Base-by-base conservation (phyloP, 73 alveolate species). In the Stentor roeselii region DNA sequence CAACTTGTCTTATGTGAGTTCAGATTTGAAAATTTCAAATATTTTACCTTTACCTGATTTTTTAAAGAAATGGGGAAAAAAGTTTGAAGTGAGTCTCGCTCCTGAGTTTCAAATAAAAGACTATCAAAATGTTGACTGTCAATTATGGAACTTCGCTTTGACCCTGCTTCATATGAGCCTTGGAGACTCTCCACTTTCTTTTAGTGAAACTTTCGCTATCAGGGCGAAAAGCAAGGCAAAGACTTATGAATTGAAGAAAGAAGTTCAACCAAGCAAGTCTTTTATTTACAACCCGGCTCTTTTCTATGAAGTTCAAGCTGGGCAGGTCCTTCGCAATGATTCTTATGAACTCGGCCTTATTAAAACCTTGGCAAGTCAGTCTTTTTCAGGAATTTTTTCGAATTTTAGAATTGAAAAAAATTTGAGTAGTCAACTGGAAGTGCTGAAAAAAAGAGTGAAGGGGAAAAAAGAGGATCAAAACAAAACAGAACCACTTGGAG, bases 1-100 rank as follows among this genome's bases (percentile, higher is more conserved):
- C n/a, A n/a, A n/a, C n/a, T n/a, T n/a, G n/a, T n/a, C 78, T 84
- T 11, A 86, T 84, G 78, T 92, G 89, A 61, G 77, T 93, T 60
- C 89, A 76, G 78, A 86, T 93, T 0, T 77, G 94, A 3, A 82
- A 92, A 84, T 95, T 91, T 86, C 96, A 95, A 40, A 78, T 80
- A 85, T 42, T 93, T 78, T 91, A 93, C 78, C 89, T 93, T 84
- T 67, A 82, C 6, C 90, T 86, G 86, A n/a, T n/a, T n/a, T n/a
- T n/a, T n/a, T n/a, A n/a, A n/a, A n/a, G n/a, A n/a, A n/a, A n/a
- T n/a, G n/a, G n/a, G n/a, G n/a, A n/a, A n/a, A n/a, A n/a, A n/a
- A n/a, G n/a, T n/a, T n/a, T n/a, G n/a, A n/a, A n/a, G n/a, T n/a
- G n/a, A n/a, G n/a, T n/a, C n/a, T n/a, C n/a, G 93, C 98, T 36